Evolutionary conservation across 805 yeast genomes (phyloP), one percentile per base, ranked within the genome.

Genomic region (Scheffersomyces amazonensis): DNA sequence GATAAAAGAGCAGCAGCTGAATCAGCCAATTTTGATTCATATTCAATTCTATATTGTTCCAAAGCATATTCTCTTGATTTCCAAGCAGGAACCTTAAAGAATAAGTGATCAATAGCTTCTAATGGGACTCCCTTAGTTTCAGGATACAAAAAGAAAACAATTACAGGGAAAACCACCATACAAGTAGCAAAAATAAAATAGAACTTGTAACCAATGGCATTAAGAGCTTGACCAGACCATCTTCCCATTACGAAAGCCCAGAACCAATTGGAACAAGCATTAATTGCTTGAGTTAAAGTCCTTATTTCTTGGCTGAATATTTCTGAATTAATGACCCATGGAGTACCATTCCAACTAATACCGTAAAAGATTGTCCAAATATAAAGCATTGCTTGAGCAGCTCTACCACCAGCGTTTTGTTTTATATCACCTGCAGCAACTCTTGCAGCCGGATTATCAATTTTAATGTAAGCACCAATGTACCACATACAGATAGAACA

Each of bases 241-340:
- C 74, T 60, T 5, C 74, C 75, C 58, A 72, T 65, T 40, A 73
- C 64, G 46, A 73, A 73, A 5, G 73, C 74, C 69, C 76, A 70
- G 47, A 71, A 65, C 78, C 78, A 72, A 37, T 70, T 68, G 19
- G 71, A 60, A 6, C 73, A 58, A 0, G 76, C 70, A 41, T 69
- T 70, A 37, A 71, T 53, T 17, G 72, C 65, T 43, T 65, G 70
- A 12, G 70, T 66, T 5, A 65, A 63, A 10, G 67, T 65, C 46
- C 77, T 53, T 30, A 71, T 62, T 16, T 66, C 61, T 31, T 66
- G 65, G n/a, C 69, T 65, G 47, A 69, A 71, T 13, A 71, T 66
- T 42, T 73, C 78, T 5, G 75, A 60, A 45, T 72, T 67, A 47
- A 69, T 66, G 20, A 71, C 71, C 66, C 71, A 73, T 8, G 73